Conservation (phyloP, 2,329 filamentous ascomycete genomes). For the Chaetomiaceae sp. region DNA sequence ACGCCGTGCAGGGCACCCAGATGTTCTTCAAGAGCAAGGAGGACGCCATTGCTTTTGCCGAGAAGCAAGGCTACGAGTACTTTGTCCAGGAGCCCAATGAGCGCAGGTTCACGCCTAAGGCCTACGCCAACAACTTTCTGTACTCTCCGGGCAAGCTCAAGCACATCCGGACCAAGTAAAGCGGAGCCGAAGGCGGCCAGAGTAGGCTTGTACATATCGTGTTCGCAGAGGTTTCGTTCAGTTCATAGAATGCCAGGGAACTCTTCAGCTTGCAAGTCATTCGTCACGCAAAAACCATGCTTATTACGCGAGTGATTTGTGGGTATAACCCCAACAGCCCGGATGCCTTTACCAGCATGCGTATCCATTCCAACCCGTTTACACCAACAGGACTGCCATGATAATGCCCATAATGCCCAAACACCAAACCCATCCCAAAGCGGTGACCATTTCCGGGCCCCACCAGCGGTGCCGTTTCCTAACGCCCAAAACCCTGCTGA, state of each 20-base stretch:
- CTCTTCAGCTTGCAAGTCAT: not conserved
- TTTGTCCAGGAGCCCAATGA: constrained; percentile 96
- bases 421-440: constrained; percentile 5
- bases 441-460: not conserved
- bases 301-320: not conserved
- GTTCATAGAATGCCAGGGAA: not conserved
- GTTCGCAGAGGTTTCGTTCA: not conserved
- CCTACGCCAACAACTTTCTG: constrained; percentile 94
- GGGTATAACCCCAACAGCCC: not conserved
- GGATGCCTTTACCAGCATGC: not conserved
- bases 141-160: constrained; percentile 85
- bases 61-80: constrained; percentile 99
- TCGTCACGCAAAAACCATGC: not conserved
- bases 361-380: not conserved
- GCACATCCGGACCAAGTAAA: constrained; percentile 75
- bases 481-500: constrained; percentile 12
- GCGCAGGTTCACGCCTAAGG: constrained; percentile 82
- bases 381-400: constrained; percentile 2
- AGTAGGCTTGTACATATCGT: not conserved
- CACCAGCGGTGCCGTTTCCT: not conserved
- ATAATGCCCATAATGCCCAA: not conserved
- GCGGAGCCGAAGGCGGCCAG: not conserved
- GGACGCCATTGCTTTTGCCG: constrained; percentile 88
- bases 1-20: constrained; percentile 91
- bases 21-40: constrained; percentile 90